Percentiles rank a stretch among this genome's conserved stretches.
These are phyloP conservation scores for Claviceps fusiformis DNA, from an alignment of 2,329 filamentous ascomycete genomes.

Conservation along the genomic window DNA sequence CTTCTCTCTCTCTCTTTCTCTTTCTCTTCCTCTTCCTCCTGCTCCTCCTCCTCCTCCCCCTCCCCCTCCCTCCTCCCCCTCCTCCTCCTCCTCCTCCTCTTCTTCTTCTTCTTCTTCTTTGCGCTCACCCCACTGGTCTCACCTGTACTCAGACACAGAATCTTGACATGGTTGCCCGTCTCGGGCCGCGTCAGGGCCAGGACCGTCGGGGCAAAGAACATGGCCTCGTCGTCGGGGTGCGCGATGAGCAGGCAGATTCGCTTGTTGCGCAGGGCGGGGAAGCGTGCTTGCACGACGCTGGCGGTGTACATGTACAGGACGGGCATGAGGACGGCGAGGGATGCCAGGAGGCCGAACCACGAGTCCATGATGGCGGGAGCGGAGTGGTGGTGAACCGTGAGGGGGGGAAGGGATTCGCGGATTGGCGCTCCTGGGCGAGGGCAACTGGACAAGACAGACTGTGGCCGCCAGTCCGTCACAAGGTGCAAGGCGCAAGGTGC, in stretches of 20 bases:
- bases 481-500: too few species aligned
- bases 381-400: too few species aligned
- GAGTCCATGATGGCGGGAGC: conserved; percentile 5
- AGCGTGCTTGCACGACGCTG: conserved; percentile 31
- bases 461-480: too few species aligned
- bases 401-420: neutral
- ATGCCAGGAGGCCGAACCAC: conserved; percentile 4
- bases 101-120: too few species aligned
- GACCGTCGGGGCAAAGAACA: conserved; percentile 93
- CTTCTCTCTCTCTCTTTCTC: too few species aligned
- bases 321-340: conserved; percentile 2
- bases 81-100: too few species aligned
- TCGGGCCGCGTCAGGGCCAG: conserved; percentile 69
- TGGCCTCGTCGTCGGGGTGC: conserved; percentile 96
- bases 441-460: too few species aligned
- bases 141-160: conserved; percentile 84
- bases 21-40: too few species aligned
- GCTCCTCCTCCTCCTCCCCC: too few species aligned
- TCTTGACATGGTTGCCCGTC: conserved; percentile 81
- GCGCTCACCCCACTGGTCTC: too few species aligned
- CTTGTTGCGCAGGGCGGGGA: conserved; percentile 64
- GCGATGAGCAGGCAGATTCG: conserved; percentile 86
- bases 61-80: too few species aligned
- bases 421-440: too few species aligned
- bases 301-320: conserved; percentile 37